Evolutionary conservation across 352 stramenopile genomes (phyloP), one percentile per base, ranked within the genome.

Genomic region (Globisporangium megalacanthum): DNA sequence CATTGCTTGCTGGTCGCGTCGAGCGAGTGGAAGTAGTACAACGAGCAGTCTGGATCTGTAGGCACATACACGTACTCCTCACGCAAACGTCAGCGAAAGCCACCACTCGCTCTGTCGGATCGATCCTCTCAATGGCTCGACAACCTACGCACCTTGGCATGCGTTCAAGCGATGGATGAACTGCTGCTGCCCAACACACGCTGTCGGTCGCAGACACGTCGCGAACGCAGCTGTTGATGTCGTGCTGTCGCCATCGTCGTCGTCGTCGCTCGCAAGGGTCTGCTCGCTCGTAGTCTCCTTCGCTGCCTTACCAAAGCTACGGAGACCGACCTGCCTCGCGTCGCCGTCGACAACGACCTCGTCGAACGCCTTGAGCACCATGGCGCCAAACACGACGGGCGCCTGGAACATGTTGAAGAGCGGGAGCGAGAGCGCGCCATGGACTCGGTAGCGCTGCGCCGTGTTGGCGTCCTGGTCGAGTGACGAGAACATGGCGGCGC

Each of bases 391-490:
- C 53, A 79, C 65, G n/a, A 90, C 69, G 0, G 79, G 77, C 7
- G 69, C 60, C 33, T 88, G 70, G 31, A 79, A 62, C 79, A 90
- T 90, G 61, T 87, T 90, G 62, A 76, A 86, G 11, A 89, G 66
- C n/a, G 66, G 66, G 4, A 86, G 66, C 14, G 70, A 61, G 10
- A 73, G 67, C 0, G 66, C 73, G 19, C 75, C 70, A 35, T 88
- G 73, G 42, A 88, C 50, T 33, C 77, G 64, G 47, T 86, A 80
- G 11, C 77, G 71, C 41, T 79, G 72, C 17, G 72, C 64, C 0
- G 73, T 60, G 11, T 69, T 67, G 10, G 60, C 62, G 17, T 80
- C 77, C 6, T 68, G 68, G 20, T 84, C 73, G 13, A 82, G 68
- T 6, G 68, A 36, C 10, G 67, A 65, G 57, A 86, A 86, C 20